These are phyloP conservation scores for Rehmannia glutinosa DNA, from an alignment of 257 asterid genomes.

Conservation along the genomic window DNA sequence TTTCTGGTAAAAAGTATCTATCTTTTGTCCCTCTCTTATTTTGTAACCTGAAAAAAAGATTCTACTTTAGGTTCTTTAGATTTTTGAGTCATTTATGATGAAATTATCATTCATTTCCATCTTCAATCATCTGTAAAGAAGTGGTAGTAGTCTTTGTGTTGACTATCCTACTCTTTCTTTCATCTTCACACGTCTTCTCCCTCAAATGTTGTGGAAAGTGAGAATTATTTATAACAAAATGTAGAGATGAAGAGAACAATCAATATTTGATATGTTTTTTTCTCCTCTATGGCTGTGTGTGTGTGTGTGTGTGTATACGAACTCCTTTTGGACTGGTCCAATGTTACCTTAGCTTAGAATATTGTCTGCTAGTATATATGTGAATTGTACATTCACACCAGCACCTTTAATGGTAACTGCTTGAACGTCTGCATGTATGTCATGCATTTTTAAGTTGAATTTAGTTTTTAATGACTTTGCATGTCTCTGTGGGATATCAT, in stretches of 20 bases:
- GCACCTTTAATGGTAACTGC: neutral
- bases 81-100: neutral
- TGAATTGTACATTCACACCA: neutral
- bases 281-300: neutral
- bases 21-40: neutral
- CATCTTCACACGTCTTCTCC: neutral
- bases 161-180: neutral
- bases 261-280: neutral
- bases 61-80: neutral
- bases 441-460: neutral
- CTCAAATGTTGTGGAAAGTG: no score
- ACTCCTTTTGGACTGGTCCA: neutral
- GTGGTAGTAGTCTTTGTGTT: neutral
- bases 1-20: no score
- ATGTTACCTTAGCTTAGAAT: neutral
- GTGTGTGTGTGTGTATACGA: neutral
- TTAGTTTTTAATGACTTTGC: conserved; percentile 4
- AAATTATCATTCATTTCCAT: neutral
- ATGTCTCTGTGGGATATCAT: conserved; percentile 24
- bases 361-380: conserved; percentile 1
- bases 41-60: neutral
- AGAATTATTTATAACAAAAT: no score
- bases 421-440: neutral
- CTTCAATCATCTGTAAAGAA: neutral
- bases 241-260: no score